A percentile compares a stretch with the other conserved stretches of the same genome.
These are phyloP conservation scores for Talaromyces sp. DNA, from an alignment of 2,329 filamentous ascomycete species.

Conservation along the genomic window DNA sequence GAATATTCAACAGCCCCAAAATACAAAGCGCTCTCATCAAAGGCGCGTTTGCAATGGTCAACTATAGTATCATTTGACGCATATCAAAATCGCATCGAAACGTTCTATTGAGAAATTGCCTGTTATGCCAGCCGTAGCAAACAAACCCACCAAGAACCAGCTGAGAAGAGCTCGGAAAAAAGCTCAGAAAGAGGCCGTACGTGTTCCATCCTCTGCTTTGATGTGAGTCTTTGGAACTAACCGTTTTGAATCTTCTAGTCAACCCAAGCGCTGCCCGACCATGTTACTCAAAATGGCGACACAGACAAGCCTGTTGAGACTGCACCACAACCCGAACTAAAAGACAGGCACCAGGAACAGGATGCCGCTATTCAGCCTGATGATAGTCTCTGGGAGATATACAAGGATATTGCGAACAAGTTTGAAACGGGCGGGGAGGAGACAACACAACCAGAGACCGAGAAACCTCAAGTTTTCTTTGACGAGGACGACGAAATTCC, in stretches of 20 bases:
- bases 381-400: constrained; percentile 77
- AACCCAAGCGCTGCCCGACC: neutral
- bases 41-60: too few relatives aligned
- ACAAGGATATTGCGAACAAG: constrained; percentile 73
- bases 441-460: constrained; percentile 60
- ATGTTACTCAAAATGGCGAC: neutral
- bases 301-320: neutral
- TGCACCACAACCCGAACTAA: neutral
- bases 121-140: constrained; percentile 12
- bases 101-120: neutral
- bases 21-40: too few relatives aligned
- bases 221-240: neutral
- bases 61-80: too few relatives aligned
- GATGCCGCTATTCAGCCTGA: constrained; percentile 33
- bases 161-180: constrained; percentile 15
- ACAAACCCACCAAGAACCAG: constrained; percentile 16
- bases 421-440: constrained; percentile 63
- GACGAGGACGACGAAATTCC: constrained; percentile 82
- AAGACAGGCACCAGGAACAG: neutral
- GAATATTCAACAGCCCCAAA: too few relatives aligned
- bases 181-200: constrained; percentile 12
- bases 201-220: neutral
- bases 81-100: too few relatives aligned
- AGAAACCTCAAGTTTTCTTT: constrained; percentile 80
- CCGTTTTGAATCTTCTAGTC: neutral